Evolutionary conservation across 768 basidiomycete species (phyloP).

Genomic region (Trametes gibbosa): DNA sequence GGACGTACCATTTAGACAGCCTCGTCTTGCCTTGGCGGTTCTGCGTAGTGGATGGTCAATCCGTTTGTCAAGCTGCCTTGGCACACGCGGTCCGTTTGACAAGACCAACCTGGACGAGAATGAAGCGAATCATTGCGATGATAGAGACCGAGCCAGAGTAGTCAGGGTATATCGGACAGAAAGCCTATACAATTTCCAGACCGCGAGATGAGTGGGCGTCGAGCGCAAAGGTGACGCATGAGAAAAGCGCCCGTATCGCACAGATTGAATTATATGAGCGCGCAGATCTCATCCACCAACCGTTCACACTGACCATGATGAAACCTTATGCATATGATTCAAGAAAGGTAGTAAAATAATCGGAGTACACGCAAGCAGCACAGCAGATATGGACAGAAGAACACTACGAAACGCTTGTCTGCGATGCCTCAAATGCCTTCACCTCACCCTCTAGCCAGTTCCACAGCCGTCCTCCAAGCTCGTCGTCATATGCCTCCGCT

Average conservation of each 20-base stretch:
- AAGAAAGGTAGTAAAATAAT: no score
- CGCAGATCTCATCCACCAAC: not conserved
- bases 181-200: not conserved
- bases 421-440: slow-evolving; percentile 29
- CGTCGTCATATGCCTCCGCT: slow-evolving; percentile 22
- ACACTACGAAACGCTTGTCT: slow-evolving; percentile 6
- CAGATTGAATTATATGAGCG: no score
- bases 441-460: slow-evolving; percentile 25
- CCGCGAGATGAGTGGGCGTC: not conserved
- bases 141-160: not conserved
- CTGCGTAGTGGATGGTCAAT: slow-evolving; percentile 39
- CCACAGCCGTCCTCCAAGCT: slow-evolving; percentile 22
- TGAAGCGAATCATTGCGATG: slow-evolving; percentile 86
- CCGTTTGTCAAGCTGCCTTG: not conserved
- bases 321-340: no score
- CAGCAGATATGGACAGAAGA: slow-evolving; percentile 31
- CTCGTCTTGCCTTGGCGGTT: slow-evolving; percentile 98
- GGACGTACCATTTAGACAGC: slow-evolving; percentile 97
- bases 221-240: not conserved
- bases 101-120: slow-evolving; percentile 81
- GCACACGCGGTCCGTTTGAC: not conserved
- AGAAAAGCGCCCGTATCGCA: not conserved
- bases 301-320: no score
- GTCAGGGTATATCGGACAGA: not conserved
- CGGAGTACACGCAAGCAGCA: not conserved